Conservation (phyloP, 441 rosid genomes). For the Aquilaria agallochum region DNA sequence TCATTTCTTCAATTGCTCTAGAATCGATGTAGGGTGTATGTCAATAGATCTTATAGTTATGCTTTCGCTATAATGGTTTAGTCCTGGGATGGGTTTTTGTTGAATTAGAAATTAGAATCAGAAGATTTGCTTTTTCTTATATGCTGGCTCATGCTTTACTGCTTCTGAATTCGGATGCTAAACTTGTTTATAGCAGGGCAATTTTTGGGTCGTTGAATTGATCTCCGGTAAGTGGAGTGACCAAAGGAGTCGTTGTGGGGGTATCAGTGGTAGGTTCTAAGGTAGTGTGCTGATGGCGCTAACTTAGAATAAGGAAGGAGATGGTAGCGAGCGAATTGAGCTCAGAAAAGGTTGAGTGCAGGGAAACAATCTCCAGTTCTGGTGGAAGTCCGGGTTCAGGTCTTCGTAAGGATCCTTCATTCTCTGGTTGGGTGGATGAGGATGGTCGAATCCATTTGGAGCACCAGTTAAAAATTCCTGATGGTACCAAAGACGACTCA, state of each 20-base stretch:
- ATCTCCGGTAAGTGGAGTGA: too few relatives aligned
- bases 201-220: too few relatives aligned
- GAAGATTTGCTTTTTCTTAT: too few relatives aligned
- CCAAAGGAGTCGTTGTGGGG: too few relatives aligned
- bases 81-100: too few relatives aligned
- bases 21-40: too few relatives aligned
- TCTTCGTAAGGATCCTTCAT: slow-evolving; percentile 35
- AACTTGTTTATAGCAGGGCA: too few relatives aligned
- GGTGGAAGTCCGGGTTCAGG: slow-evolving; percentile 22
- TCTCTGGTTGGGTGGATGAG: slow-evolving; percentile 36
- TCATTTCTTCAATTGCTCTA: background rate
- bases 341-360: slow-evolving; percentile 16
- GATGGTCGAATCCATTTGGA: slow-evolving; percentile 23
- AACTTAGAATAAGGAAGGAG: slow-evolving; percentile 21
- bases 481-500: slow-evolving; percentile 22
- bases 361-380: slow-evolving; percentile 8
- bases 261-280: background rate
- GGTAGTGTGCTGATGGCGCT: slow-evolving; percentile 8
- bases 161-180: too few relatives aligned
- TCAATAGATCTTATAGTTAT: too few relatives aligned
- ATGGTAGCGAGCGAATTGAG: slow-evolving; percentile 25
- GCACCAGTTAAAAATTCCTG: slow-evolving; percentile 15
- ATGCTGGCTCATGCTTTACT: too few relatives aligned
- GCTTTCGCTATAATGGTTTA: too few relatives aligned
- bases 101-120: too few relatives aligned